These are phyloP conservation scores for Mallotus japonicus DNA, from an alignment of 441 rosid genomes.

Conservation along the genomic window DNA sequence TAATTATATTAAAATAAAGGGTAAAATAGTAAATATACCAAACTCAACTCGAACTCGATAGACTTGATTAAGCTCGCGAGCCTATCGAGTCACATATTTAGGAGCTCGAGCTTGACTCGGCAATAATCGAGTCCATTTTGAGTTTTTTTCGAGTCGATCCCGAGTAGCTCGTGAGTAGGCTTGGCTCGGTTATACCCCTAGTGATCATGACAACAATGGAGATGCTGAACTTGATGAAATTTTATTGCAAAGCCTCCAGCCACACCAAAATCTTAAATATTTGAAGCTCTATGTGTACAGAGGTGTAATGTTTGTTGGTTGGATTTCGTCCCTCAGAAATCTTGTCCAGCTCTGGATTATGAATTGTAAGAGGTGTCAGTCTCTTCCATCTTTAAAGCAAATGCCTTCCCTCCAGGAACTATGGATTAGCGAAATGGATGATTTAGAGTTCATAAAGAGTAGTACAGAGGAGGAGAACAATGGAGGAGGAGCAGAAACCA, in stretches of 20 bases:
- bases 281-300: background rate
- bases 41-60: too few species aligned
- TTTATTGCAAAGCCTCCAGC: background rate
- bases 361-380: background rate
- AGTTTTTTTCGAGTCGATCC: too few species aligned
- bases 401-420: conserved; percentile 10
- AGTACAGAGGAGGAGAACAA: background rate
- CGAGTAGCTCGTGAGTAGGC: too few species aligned
- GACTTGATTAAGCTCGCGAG: too few species aligned
- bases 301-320: conserved; percentile 16
- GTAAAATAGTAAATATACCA: too few species aligned
- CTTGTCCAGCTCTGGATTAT: background rate
- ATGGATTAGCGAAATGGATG: rapidly evolving
- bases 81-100: too few species aligned
- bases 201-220: background rate
- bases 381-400: conserved; percentile 16
- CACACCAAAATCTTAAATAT: conserved; percentile 15
- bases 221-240: background rate
- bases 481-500: background rate
- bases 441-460: conserved; percentile 14
- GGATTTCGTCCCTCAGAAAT: conserved; percentile 17
- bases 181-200: too few species aligned
- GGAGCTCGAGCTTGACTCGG: too few species aligned
- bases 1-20: too few species aligned
- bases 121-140: too few species aligned